Base-by-base conservation (phyloP, 805 yeast species). In the Metschnikowia amazonensis region DNA sequence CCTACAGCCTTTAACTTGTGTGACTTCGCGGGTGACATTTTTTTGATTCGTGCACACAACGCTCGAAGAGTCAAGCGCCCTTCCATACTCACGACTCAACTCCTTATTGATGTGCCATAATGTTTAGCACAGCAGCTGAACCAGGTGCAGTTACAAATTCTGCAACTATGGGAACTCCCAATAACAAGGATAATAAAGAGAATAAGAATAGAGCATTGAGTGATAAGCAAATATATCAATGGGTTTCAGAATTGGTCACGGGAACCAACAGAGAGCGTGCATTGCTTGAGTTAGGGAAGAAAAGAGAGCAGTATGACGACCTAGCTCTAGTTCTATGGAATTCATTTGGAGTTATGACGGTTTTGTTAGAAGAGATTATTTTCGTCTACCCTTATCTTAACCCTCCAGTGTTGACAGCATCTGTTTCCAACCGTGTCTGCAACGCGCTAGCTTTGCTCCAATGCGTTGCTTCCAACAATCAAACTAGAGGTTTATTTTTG, bases 191-290 rank as follows among this genome's bases (percentile, higher is more conserved):
- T 7, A 30, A 11, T 18, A 25, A 14, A 27, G 42, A 39, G n/a
- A 39, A 39, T 21, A 29, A 31, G 33, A 46, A 42, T 25, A 60
- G 60, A 29, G 74, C 76, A 1, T 58, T 71, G 28, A 65, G 63
- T 45, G 95, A 89, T 60, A 87, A 86, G 45, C 86, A 87, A 58
- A 92, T 92, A 5, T 88, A 82, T 63, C 83, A 82, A 49, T 89
- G 97, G 96, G 86, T 94, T 36, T 76, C 84, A 21, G 97, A 94
- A 63, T 73, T 92, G 43, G 89, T 89, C 31, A 84, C 89, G 48
- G 97, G 97, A 1, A 86, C 90, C 23, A 86, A 86, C 57, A 82
- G 95, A 57, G 99, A 94, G 59, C 88, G 92, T 59, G 98, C 99
- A 2, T 72, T 92, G 44, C 69, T 90, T 53, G 97, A 90, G 62